Percentiles rank a stretch among this genome's conserved stretches.
phyloP scores from a whole-genome alignment of 352 stramenopile species.

The Globisporangium lucens region DNA sequence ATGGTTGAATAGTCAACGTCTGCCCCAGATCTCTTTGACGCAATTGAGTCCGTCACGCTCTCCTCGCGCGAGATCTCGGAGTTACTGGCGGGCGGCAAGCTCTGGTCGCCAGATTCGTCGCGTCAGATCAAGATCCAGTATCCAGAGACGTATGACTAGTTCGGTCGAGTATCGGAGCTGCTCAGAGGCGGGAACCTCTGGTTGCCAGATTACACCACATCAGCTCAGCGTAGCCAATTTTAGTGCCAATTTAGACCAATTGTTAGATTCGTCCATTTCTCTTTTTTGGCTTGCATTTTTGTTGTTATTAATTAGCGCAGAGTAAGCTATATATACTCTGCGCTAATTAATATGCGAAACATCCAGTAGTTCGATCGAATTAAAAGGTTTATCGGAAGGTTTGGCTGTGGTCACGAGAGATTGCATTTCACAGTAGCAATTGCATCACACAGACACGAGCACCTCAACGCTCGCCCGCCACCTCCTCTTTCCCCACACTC shows the following conservation, averaged over 20 bases:
- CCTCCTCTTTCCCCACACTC: not conserved
- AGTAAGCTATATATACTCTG: not conserved
- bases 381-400: not conserved
- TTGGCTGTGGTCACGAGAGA: not conserved
- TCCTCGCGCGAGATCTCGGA: slow-evolving; percentile 70
- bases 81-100: slow-evolving; percentile 59
- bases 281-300: too few relatives aligned
- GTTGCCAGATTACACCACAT: too few relatives aligned
- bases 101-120: slow-evolving; percentile 74
- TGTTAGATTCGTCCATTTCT: too few relatives aligned
- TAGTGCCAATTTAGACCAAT: too few relatives aligned
- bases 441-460: slow-evolving; percentile 7
- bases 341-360: not conserved
- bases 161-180: slow-evolving; percentile 1
- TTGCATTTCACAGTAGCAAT: slow-evolving; percentile 3
- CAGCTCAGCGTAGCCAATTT: too few relatives aligned
- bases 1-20: slow-evolving; percentile 36
- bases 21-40: slow-evolving; percentile 56
- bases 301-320: too few relatives aligned
- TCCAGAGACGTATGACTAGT: slow-evolving; percentile 72
- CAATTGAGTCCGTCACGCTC: slow-evolving; percentile 63
- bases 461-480: not conserved
- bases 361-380: not conserved
- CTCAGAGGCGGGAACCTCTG: too few relatives aligned
- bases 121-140: slow-evolving; percentile 65